Base-by-base conservation (phyloP, 768 basidiomycete genomes). In the Kwoniella heveanensis region DNA sequence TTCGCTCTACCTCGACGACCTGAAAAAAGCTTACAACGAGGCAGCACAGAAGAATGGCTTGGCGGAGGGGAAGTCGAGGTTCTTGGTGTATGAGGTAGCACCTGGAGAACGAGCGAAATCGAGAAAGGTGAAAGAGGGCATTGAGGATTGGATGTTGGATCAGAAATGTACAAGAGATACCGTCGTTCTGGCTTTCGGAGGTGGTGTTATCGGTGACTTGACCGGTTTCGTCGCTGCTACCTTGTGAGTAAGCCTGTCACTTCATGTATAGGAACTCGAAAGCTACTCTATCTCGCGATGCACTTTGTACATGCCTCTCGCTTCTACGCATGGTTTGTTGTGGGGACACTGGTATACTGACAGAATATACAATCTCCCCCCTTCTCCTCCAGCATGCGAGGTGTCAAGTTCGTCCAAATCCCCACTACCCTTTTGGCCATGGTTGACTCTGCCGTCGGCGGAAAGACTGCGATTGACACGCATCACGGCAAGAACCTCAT, bases 401-500 rank as follows among this genome's bases (percentile, higher is more conserved):
- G 96, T 7, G 87, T 98, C 24, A 90, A 89, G 60, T 90, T 95
- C 81, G 88, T 91, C 22, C 96, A 99, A 82, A 90, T 99, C 59
- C 96, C 96, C 0, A 97, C 96, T 0, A 96, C 94, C 0, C 84
- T 99, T 1, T 85, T 99, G 62, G 92, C 94, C 6, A 99, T 99
- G 96, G 96, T 99, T 24, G 96, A 99, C 81, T 97, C 94, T 0
- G 88, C 91, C 64, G 88, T 99, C 48, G 96, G 96, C 5, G 95
- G 96, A 36, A 99, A 97, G 84, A 99, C 96, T 0, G 95, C 96
- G n/a, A 93, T 98, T 65, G 96, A 99, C 78, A 97, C 95, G 0
- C 92, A 92, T 1, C 91, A 92, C 67, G 96, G 96, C 59, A 99
- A 99, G 83, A 99, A 99, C 81, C 85, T 98, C 69, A 92, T 99